Base-by-base conservation (phyloP, 1,284 basidiomycete species). In the Boletus sp. region DNA sequence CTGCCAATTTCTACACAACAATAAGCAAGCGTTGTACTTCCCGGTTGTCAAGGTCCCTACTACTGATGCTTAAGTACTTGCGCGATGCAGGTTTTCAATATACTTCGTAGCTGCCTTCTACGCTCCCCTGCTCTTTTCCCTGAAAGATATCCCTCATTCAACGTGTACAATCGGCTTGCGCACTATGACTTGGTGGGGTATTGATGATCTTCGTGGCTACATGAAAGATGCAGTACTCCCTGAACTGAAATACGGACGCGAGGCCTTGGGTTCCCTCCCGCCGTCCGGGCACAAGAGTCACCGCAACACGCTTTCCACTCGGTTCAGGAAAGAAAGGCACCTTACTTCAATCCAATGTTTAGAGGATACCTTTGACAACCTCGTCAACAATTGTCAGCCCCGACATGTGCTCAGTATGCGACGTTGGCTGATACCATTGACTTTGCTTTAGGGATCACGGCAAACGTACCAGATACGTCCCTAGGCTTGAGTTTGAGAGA, bases 141-240 rank as follows among this genome's bases (percentile, higher is more conserved):
- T 27, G 20, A 33, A 42, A 40, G 25, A 47, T 14, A 45, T 25
- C 17, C 5, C 30, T 23, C 29, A 12, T 23, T 46, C 33, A 32
- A 41, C 45, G n/a, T 39, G 3, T 23, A 42, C n/a, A 41, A 3
- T 46, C 29, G 7, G n/a, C 33, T 8, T n/a, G 4, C 26, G 30
- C 27, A 36, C 37, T 9, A 65, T 66, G 64, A 10, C 61, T 39
- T 67, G 54, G 57, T 60, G 58, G 51, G 63, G 59, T 30, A 50
- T 65, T 41, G 67, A 72, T 51, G 71, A 75, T 52, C 61, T 75
- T 26, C 58, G 57, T 30, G 55, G 59, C 36, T 73, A 71, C 52
- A 60, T 75, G 37, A 57, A 62, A 41, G 56, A 66, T 34, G 72
- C 74, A 13, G 50, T 57, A 8, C 66, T 77, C 33, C 74, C 74